A percentile compares a stretch with the other conserved stretches of the same genome.
Evolutionary conservation across 768 basidiomycete species (phyloP).

Genomic region (Lyophyllum atratum): DNA sequence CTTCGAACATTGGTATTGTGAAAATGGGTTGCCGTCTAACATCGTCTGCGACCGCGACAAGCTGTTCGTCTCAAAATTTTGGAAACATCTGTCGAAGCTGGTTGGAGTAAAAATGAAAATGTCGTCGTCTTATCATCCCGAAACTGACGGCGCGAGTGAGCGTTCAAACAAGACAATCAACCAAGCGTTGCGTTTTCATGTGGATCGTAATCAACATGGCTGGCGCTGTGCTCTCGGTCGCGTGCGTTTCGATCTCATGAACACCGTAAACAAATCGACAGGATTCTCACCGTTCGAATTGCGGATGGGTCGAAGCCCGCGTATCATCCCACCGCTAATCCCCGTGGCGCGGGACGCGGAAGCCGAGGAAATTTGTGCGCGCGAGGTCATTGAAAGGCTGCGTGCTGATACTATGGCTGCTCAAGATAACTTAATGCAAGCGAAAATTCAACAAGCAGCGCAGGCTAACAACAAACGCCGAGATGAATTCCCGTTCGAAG

Average conservation of each 20-base stretch:
- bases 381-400: constrained; percentile 5
- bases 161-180: constrained; percentile 27
- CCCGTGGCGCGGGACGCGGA: neutral
- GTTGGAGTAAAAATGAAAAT: constrained; percentile 25
- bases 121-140: neutral
- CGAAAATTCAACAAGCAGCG: constrained; percentile 23
- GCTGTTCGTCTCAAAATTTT: constrained; percentile 26
- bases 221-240: constrained; percentile 26
- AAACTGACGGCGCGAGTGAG: neutral
- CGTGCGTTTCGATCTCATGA: constrained; percentile 32
- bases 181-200: constrained; percentile 25
- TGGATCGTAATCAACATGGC: constrained; percentile 24
- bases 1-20: constrained; percentile 33
- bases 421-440: constrained; percentile 14
- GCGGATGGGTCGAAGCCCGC: neutral
- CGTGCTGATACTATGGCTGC: neutral
- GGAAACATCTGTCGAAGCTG: constrained; percentile 20
- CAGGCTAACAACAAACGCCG: constrained; percentile 12
- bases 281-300: constrained; percentile 31
- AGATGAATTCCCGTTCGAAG: neutral
- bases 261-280: constrained; percentile 27
- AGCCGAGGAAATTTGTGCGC: neutral
- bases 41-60: constrained; percentile 24
- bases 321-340: neutral
- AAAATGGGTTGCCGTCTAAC: constrained; percentile 32